Conservation (phyloP, 1,284 basidiomycete genomes). For the Cutaneotrichosporon mucoides region DNA sequence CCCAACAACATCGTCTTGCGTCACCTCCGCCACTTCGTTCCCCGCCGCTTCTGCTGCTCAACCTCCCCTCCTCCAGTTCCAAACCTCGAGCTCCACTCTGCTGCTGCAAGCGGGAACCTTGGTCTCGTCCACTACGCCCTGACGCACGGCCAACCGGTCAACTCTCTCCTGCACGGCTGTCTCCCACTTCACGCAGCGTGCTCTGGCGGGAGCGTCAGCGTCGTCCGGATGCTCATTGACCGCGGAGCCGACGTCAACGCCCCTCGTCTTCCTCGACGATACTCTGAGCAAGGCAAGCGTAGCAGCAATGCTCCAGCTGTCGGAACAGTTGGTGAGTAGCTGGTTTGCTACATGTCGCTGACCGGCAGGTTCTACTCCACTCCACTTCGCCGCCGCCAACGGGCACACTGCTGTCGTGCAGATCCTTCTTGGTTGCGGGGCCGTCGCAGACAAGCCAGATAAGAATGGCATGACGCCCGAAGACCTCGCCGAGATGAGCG, state of each 20-base stretch:
- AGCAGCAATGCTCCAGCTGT: slow-evolving; percentile 58
- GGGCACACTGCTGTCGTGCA: slow-evolving; percentile 71
- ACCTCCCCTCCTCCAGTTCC: slow-evolving; percentile 58
- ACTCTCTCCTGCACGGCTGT: slow-evolving; percentile 85
- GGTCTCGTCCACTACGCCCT: slow-evolving; percentile 61
- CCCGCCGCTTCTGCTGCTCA: not conserved
- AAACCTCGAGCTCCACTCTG: slow-evolving; percentile 81
- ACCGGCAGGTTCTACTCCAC: slow-evolving; percentile 70
- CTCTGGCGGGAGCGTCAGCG: slow-evolving; percentile 75
- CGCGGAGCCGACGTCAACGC: slow-evolving; percentile 90
- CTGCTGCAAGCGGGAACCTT: slow-evolving; percentile 79
- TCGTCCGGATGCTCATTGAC: slow-evolving; percentile 80
- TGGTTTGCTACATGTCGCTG: not conserved
- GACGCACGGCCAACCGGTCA: slow-evolving; percentile 86
- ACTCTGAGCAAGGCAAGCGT: slow-evolving; percentile 56
- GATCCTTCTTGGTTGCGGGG: slow-evolving; percentile 73
- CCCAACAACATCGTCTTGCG: not conserved
- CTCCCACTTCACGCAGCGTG: slow-evolving; percentile 86
- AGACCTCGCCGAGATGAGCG: slow-evolving; percentile 51
- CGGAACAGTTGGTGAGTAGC: slow-evolving; percentile 56
- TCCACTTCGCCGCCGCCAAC: slow-evolving; percentile 92
- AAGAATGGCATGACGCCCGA: slow-evolving; percentile 78
- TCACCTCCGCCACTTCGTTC: not conserved
- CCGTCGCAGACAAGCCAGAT: slow-evolving; percentile 69
- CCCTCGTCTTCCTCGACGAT: slow-evolving; percentile 64